Percentiles rank a stretch among this genome's conserved stretches.
Conservation (phyloP, 73 alveolate species). For the Tetrahymena elliotti region DNA sequence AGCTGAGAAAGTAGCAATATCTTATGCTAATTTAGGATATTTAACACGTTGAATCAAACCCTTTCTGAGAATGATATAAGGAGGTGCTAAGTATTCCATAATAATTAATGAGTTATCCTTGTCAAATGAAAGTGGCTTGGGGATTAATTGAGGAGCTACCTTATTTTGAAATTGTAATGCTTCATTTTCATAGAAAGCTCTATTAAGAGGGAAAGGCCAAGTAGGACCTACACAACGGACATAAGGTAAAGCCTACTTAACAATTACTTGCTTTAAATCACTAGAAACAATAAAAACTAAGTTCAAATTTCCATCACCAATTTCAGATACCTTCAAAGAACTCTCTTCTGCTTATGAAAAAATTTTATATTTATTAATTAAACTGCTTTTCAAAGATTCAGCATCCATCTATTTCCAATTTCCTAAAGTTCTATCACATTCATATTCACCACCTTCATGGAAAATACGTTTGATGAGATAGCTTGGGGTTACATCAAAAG, state of each 20-base stretch:
- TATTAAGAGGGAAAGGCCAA: not conserved
- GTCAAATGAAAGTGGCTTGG: not conserved
- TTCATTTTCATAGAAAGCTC: not conserved
- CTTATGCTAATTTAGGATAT: not conserved
- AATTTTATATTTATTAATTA: not conserved
- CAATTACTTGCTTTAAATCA: not conserved
- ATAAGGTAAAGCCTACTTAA: not conserved
- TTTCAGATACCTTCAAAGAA: not conserved
- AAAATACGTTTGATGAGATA: not conserved
- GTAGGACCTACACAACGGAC: not conserved
- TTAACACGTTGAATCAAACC: not conserved
- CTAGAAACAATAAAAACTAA: not conserved
- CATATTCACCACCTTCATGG: not conserved
- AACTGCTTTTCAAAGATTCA: not conserved
- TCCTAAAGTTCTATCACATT: not conserved
- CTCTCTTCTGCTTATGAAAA: not conserved
- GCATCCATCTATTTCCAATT: not conserved
- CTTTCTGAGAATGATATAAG: not conserved
- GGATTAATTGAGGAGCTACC: not conserved
- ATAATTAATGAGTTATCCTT: not conserved
- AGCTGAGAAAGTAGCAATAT: not conserved
- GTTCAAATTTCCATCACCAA: slow-evolving; percentile 5
- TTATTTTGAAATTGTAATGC: not conserved
- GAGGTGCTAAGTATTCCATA: slow-evolving; percentile 1
- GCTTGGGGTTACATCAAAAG: not conserved